Base-by-base conservation (phyloP, 108 stramenopile species). In the Aurantiochytrium sp. region DNA sequence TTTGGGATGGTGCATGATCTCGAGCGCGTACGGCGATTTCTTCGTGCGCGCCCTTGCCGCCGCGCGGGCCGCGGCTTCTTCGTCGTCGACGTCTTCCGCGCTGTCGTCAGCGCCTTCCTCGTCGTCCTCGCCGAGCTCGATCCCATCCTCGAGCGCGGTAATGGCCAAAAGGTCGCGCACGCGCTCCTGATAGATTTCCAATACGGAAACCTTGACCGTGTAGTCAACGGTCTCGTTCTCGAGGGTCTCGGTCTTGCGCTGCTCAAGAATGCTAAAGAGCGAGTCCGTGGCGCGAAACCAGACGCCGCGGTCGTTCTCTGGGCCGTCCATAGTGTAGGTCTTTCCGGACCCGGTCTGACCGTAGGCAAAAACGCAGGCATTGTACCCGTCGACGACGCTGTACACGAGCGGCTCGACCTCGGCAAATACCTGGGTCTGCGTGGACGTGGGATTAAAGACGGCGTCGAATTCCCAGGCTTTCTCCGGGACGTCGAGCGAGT, bases 351-450 rank as follows among this genome's bases (percentile, higher is more conserved):
- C 87, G 8, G 91, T 93, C 89, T 96, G 96, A 0, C 97, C 96
- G 91, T 97, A 98, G 12, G 96, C 96, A 89, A 98, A 95, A 54
- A 97, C 86, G 32, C 94, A 95, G 32, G 96, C 96, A 86, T 96
- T 94, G 91, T 89, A 96, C 37, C 97, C 97, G 89, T 96, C 96
- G 4, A 96, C 86, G 4, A 94, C 94, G 65, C 92, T 90, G 86
- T 95, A 94, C 0, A 97, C 94, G 24, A 98, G 91, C 3, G n/a
- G 68, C 15, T 73, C 81, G 22, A 89, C 68, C 55, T 89, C 68
- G 21, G 41, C 55, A 50, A 87, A 91, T 4, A 91, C 86, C 5
- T 87, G 48, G 19, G 41, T 30, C 85, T 90, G 90, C 48, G 50
- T 85, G 22, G 88, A 27, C 1, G 88, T 45, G 24, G 50, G 45